A percentile compares a stretch with the other conserved stretches of the same genome.
Conservation (phyloP, 2,329 filamentous ascomycete genomes). For the Dothideomycetes sp. region DNA sequence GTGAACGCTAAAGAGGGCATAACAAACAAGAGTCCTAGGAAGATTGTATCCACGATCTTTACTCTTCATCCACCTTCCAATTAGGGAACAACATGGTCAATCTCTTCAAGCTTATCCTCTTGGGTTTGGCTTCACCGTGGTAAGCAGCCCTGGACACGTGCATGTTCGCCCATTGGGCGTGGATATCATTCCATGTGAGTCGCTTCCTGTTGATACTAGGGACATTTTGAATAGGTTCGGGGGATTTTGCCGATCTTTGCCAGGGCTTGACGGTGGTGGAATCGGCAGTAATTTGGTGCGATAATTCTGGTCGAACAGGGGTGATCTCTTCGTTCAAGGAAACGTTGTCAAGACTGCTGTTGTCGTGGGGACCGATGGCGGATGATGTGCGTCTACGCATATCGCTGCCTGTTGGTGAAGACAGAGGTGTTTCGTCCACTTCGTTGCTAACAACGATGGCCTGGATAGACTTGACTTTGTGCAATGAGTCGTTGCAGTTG, state of each 20-base stretch:
- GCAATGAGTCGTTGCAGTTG: background rate
- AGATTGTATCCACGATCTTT: too few species aligned
- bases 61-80: background rate
- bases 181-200: slow-evolving; percentile 3
- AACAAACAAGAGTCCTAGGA: too few species aligned
- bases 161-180: background rate
- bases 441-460: background rate
- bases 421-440: background rate
- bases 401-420: background rate
- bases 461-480: slow-evolving; percentile 2
- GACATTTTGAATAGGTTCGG: too few species aligned
- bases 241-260: background rate
- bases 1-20: too few species aligned
- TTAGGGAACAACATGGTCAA: background rate
- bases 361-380: background rate
- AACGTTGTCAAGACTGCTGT: too few species aligned
- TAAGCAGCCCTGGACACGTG: background rate
- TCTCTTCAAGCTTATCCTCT: background rate
- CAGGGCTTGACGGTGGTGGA: background rate
- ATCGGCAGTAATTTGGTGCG: background rate
- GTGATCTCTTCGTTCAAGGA: background rate
- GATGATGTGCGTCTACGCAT: slow-evolving; percentile 5
- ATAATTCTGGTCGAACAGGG: background rate
- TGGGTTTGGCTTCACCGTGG: background rate
- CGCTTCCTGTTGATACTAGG: slow-evolving; percentile 5